Evolutionary conservation across 108 stramenopile species (phyloP).

Genomic region (Skeletonema marinoi): DNA sequence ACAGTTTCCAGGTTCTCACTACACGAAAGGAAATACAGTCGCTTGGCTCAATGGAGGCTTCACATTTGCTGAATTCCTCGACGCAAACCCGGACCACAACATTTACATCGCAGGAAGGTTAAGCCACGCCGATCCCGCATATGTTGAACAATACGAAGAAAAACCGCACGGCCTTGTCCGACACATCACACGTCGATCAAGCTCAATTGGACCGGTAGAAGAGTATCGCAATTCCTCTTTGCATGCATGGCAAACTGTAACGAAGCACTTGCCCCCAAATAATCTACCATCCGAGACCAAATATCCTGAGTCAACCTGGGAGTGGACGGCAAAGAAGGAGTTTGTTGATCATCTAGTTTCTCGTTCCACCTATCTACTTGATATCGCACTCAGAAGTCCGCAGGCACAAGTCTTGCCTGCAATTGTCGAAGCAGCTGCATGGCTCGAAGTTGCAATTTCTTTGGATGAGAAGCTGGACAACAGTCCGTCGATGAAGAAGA

Average conservation of each 20-base stretch:
- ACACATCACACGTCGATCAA: slow-evolving; percentile 20
- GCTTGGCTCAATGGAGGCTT: slow-evolving; percentile 51
- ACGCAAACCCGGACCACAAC: slow-evolving; percentile 43
- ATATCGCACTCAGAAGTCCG: slow-evolving; percentile 31
- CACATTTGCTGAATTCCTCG: slow-evolving; percentile 62
- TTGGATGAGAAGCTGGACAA: slow-evolving; percentile 33
- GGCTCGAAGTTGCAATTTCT: slow-evolving; percentile 39
- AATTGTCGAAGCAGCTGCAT: slow-evolving; percentile 47
- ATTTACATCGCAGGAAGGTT: slow-evolving; percentile 69
- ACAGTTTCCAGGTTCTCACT: slow-evolving; percentile 57
- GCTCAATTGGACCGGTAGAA: slow-evolving; percentile 11
- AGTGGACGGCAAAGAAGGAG: slow-evolving; percentile 56
- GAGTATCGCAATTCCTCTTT: slow-evolving; percentile 20
- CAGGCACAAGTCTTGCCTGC: slow-evolving; percentile 14
- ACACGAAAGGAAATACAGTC: slow-evolving; percentile 22
- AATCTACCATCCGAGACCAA: slow-evolving; percentile 32
- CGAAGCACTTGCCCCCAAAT: slow-evolving; percentile 8
- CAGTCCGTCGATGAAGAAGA: slow-evolving; percentile 44
- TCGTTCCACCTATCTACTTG: slow-evolving; percentile 55
- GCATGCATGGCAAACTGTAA: slow-evolving; percentile 23
- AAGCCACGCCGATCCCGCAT: slow-evolving; percentile 50
- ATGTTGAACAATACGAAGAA: slow-evolving; percentile 53
- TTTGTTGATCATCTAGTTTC: slow-evolving; percentile 56
- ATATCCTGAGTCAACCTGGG: slow-evolving; percentile 54
- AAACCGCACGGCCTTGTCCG: slow-evolving; percentile 60